Base-by-base conservation (phyloP, 1,284 basidiomycete genomes). In the Apiotrichum mycotoxinovorans region DNA sequence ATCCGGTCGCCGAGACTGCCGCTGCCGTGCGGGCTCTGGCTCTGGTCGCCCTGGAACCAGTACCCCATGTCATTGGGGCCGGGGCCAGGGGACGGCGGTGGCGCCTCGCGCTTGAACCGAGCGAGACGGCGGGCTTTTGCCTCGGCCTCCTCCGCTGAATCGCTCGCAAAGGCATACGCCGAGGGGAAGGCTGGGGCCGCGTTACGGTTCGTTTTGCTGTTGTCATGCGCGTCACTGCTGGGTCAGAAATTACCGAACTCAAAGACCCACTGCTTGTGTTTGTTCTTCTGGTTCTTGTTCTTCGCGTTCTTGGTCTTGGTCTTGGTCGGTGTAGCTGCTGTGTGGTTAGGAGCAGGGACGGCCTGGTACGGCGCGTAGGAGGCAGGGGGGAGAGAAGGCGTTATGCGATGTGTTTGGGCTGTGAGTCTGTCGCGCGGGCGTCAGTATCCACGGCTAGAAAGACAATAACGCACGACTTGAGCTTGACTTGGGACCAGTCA, bases 401-500 rank as follows among this genome's bases (percentile, higher is more conserved):
- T 33, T 5, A 60, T 71, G 18, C 72, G 65, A 46, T 60, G 54
- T 5, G 66, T 56, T 42, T 74, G 70, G 3, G 66, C 60, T 47
- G 70, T 66, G 30, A 75, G 58, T 12, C 73, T 74, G 49, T n/a
- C n/a, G n/a, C 0, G 45, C 18, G 34, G 5, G 30, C 30, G 41
- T 27, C 35, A 56, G 46, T 23, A 3, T 20, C 11, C 8, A 25
- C 40, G n/a, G n/a, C n/a, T n/a, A n/a, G n/a, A n/a, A n/a, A 47
- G 10, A 12, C 34, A 4, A 5, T 11, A 3, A 47, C 52, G 45
- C 54, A 77, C 77, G 73, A 59, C 49, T 71, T 54, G 25, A 78
- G 63, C 52, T 77, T 66, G 18, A 78, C 66, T 23, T 66, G 69
- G 17, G 65, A 46, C 77, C 77, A 78, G 60, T 78, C 72, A 4